Percentiles rank a stretch among this genome's conserved stretches.
phyloP scores from a whole-genome alignment of 257 asterid species.

The Rauvolfia tetraphylla region DNA sequence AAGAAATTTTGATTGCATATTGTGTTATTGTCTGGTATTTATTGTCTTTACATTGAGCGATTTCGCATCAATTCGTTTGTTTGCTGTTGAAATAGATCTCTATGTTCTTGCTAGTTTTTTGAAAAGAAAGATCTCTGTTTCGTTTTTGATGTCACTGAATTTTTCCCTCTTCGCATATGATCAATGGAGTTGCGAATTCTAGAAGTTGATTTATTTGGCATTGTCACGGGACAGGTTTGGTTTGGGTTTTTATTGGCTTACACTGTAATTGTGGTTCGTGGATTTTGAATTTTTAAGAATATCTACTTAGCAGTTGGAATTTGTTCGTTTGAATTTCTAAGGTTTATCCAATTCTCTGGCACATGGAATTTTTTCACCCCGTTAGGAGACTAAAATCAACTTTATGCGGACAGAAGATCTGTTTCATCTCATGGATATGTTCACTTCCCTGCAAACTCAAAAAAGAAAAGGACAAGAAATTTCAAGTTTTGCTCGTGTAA shows the following conservation, averaged over 20 bases:
- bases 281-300: background rate
- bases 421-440: background rate
- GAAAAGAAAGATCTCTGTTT: background rate
- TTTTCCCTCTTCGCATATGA: background rate
- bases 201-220: background rate
- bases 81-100: slow-evolving; percentile 9
- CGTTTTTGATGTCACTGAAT: background rate
- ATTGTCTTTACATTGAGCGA: background rate
- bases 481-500: background rate
- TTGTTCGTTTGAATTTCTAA: background rate
- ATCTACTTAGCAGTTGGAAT: background rate
- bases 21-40: background rate
- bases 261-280: background rate
- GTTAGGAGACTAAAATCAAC: background rate
- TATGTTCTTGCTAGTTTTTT: background rate
- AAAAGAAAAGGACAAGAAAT: background rate
- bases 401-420: background rate
- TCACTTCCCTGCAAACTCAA: background rate
- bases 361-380: background rate
- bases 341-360: background rate
- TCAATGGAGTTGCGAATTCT: background rate
- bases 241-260: background rate
- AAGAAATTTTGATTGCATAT: background rate
- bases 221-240: background rate
- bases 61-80: background rate